Evolutionary conservation across 805 yeast genomes (phyloP).

Genomic region (Kodamaea lidongshanica): DNA sequence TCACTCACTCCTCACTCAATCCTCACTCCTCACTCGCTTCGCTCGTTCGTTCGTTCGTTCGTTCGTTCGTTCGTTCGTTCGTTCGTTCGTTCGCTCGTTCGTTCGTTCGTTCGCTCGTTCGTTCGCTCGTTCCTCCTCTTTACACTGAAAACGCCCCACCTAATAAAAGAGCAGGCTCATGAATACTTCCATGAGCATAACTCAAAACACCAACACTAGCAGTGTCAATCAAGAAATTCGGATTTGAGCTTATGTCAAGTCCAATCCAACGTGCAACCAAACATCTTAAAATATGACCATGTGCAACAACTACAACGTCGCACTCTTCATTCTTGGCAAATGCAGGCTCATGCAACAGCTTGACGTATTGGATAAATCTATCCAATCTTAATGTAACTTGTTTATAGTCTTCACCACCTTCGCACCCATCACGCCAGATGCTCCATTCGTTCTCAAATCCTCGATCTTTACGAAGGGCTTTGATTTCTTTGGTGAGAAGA

Average conservation of each 20-base stretch:
- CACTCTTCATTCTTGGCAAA: constrained; percentile 47
- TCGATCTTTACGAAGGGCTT: constrained; percentile 47
- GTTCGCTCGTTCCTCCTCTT: no score
- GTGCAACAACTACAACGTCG: constrained; percentile 82
- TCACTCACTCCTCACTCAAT: no score
- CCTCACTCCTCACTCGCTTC: no score
- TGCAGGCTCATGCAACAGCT: constrained; percentile 51
- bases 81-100: no score
- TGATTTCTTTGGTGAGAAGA: constrained; percentile 58
- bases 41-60: no score
- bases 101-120: no score
- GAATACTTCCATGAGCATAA: constrained; percentile 76
- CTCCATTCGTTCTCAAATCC: constrained; percentile 63
- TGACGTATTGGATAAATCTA: constrained; percentile 57
- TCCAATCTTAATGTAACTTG: constrained; percentile 72
- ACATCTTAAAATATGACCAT: constrained; percentile 88
- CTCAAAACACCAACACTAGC: constrained; percentile 93
- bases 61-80: no score
- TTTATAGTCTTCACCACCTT: constrained; percentile 69
- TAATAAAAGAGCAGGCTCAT: constrained; percentile 81
- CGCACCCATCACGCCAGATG: constrained; percentile 92
- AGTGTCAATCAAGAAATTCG: constrained; percentile 82
- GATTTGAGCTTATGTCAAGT: constrained; percentile 53
- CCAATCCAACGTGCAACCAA: constrained; percentile 86
- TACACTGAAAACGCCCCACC: constrained; percentile 73